A percentile compares a stretch with the other conserved stretches of the same genome.
Conservation (phyloP, 306 rosid genomes). For the Vigna mungo region DNA sequence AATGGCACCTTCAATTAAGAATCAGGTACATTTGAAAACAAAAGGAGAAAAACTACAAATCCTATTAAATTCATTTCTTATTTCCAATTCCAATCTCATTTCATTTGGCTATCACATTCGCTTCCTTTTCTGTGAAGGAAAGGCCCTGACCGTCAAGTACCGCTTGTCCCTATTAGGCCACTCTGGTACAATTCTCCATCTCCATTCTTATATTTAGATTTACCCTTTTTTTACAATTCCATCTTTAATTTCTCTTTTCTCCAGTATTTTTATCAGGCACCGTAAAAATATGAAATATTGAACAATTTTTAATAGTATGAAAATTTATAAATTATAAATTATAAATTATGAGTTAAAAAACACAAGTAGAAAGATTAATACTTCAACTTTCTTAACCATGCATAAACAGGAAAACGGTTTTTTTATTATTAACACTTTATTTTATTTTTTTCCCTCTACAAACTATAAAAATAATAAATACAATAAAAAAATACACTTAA, state of each 20-base stretch:
- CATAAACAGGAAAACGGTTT: neutral
- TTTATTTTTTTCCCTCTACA: conserved; percentile 26
- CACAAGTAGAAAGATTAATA: neutral
- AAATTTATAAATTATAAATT: too few relatives aligned
- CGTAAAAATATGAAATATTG: too few relatives aligned
- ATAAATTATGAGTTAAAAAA: too few relatives aligned
- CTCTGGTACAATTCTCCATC: too few relatives aligned
- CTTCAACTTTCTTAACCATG: neutral
- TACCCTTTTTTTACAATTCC: neutral
- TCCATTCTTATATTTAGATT: neutral
- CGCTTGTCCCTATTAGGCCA: conserved; percentile 48
- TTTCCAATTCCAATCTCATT: conserved; percentile 15
- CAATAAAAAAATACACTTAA: conserved; percentile 42
- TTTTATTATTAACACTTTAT: conserved; percentile 31
- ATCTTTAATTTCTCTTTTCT: neutral
- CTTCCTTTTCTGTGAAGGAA: conserved; percentile 53
- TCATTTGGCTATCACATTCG: conserved; percentile 41
- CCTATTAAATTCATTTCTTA: neutral
- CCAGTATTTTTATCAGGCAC: neutral
- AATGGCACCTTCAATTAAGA: neutral
- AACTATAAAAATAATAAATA: conserved; percentile 41
- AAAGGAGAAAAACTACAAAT: conserved; percentile 29
- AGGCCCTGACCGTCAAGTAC: conserved; percentile 66
- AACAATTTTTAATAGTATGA: too few relatives aligned
- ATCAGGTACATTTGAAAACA: conserved; percentile 18